These are phyloP conservation scores for Kodamaea suecica DNA, from an alignment of 1,139 yeast genomes.

Conservation along the genomic window DNA sequence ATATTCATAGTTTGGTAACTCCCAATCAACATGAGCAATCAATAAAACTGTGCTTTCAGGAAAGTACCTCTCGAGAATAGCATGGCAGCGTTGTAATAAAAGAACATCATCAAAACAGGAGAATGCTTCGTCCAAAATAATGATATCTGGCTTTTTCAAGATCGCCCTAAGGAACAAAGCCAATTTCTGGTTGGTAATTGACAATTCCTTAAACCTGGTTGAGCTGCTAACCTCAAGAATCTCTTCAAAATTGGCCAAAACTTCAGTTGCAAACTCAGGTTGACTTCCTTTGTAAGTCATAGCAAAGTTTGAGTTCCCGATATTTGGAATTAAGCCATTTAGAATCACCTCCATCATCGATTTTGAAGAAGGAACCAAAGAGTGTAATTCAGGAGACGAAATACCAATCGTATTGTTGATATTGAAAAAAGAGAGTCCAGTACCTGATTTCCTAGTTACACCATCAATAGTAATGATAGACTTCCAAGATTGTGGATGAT, in stretches of 20 bases:
- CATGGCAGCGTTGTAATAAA: constrained; percentile 63
- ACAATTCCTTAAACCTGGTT: constrained; percentile 48
- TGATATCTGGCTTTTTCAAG: constrained; percentile 68
- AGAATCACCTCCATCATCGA: constrained; percentile 58
- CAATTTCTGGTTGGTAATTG: constrained; percentile 75
- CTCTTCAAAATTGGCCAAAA: constrained; percentile 26
- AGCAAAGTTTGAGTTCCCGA: constrained; percentile 54
- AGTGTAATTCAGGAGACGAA: constrained; percentile 88
- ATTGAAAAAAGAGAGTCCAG: constrained; percentile 66
- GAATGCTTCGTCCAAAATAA: constrained; percentile 89
- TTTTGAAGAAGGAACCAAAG: constrained; percentile 62
- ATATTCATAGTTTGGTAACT: constrained; percentile 29
- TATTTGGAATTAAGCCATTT: constrained; percentile 62
- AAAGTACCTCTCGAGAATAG: constrained; percentile 51
- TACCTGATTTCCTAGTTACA: constrained; percentile 65
- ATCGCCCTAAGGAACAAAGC: constrained; percentile 73
- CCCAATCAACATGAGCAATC: constrained; percentile 12
- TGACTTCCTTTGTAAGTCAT: constrained; percentile 10
- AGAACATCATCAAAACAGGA: constrained; percentile 77
- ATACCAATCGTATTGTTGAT: constrained; percentile 80
- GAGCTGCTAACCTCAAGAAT: constrained; percentile 32
- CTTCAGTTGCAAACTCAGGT: constrained; percentile 13
- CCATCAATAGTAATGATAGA: constrained; percentile 65
- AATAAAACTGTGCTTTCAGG: constrained; percentile 35
- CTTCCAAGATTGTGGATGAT: constrained; percentile 96